phyloP scores from a whole-genome alignment of 768 basidiomycete species.

The Leccinum boreale region DNA sequence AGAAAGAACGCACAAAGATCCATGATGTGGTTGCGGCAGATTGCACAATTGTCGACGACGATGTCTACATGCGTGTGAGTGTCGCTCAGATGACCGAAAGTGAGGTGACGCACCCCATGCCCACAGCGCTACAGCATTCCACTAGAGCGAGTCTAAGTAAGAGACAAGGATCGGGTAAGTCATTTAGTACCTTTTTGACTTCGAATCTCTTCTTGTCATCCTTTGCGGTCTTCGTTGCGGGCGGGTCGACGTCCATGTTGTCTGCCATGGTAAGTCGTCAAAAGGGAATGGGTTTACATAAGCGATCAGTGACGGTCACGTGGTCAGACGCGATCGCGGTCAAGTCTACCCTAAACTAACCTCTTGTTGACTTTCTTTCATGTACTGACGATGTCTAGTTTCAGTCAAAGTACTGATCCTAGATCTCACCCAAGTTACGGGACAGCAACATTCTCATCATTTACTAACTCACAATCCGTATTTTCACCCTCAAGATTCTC shows the following conservation, averaged over 20 bases:
- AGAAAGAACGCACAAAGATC: slow-evolving; percentile 77
- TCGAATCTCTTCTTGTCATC: slow-evolving; percentile 87
- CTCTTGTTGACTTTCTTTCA: slow-evolving; percentile 22
- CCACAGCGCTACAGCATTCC: slow-evolving; percentile 99
- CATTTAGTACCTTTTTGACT: slow-evolving; percentile 85
- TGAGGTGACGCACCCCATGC: slow-evolving; percentile 76
- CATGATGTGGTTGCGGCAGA: slow-evolving; percentile 99
- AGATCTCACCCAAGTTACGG: slow-evolving; percentile 62
- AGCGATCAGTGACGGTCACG: slow-evolving; percentile 25
- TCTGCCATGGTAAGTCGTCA: slow-evolving; percentile 45
- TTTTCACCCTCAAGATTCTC: slow-evolving; percentile 62
- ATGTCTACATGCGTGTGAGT: slow-evolving; percentile 60
- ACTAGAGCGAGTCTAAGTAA: slow-evolving; percentile 47
- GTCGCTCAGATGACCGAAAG: background rate
- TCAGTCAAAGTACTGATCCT: slow-evolving; percentile 39
- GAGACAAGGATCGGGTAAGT: background rate
- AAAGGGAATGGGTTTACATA: slow-evolving; percentile 12
- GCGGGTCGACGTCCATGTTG: slow-evolving; percentile 68
- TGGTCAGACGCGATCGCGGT: slow-evolving; percentile 39
- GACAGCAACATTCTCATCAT: slow-evolving; percentile 53
- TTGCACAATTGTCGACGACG: slow-evolving; percentile 98
- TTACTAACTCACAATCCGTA: slow-evolving; percentile 50
- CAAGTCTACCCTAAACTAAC: slow-evolving; percentile 36
- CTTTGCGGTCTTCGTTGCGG: slow-evolving; percentile 41
- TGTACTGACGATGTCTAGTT: slow-evolving; percentile 39